Evolutionary conservation across 345 rosid genomes (phyloP), one percentile per base, ranked within the genome.

Genomic region (Balakata baccata): DNA sequence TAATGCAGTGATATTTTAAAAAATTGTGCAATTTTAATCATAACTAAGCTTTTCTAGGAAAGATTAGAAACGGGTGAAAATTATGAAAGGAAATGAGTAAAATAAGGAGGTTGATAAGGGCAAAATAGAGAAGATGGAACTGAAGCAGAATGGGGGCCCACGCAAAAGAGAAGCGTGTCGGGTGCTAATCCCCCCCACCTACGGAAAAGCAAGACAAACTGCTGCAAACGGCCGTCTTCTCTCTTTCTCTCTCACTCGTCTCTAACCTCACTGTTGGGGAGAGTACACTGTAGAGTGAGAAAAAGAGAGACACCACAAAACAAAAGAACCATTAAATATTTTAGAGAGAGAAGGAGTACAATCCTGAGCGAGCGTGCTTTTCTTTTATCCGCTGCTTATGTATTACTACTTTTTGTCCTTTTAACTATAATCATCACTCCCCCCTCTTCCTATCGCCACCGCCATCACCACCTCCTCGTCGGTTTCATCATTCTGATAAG

Each of bases 121-220:
- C 0, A 17, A 64, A 39, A 29, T 18, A n/a, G n/a, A 6, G 1
- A 6, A 39, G 16, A 20, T 23, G 6, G 0, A 7, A n/a, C 4
- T 12, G 0, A 52, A 39, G 38, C 16, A 12, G 39, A 5, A 3
- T 0, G 25, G 34, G 79, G 18, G 29, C 75, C 80, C 72, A 56
- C 71, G 49, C 0, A 54, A 52, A 70, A 60, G 20, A 62, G 53
- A 69, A 20, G 49, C 65, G 62, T 71, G 80, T 71, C 80, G 67
- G 79, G 79, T 57, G 75, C 71, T 41, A 9, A 25, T 34, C 58
- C 49, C 10, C 73, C 25, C 9, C 37, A 59, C 60, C 54, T 60
- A 50, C 73, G 60, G 49, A 38, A 51, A 53, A 50, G 50, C 25
- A 52, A 56, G 41, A 54, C 23, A 7, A 41, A 38, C 73, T 14